phyloP scores from a whole-genome alignment of 768 basidiomycete genomes.

The Psilocybe sp. region DNA sequence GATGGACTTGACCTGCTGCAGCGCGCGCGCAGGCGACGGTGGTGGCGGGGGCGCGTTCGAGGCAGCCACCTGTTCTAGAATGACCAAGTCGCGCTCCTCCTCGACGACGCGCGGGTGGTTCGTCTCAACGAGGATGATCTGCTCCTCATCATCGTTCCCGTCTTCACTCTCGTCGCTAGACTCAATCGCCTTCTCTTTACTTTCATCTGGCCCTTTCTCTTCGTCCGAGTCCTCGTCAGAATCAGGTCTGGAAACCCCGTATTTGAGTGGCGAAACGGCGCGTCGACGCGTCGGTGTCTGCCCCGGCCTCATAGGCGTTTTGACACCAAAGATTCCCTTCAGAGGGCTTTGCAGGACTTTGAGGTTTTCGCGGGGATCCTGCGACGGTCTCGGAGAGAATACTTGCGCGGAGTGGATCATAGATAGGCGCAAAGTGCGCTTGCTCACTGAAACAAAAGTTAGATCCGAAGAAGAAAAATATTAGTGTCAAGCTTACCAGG shows the following conservation, averaged over 20 bases:
- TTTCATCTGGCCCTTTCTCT: conserved; percentile 36
- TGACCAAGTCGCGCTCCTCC: conserved; percentile 68
- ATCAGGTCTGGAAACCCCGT: conserved; percentile 5
- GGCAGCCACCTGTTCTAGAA: conserved; percentile 62
- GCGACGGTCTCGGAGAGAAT: conserved; percentile 62
- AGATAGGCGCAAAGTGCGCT: conserved; percentile 60
- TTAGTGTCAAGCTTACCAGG: conserved; percentile 27
- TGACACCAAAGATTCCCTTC: conserved; percentile 27
- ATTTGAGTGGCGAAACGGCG: conserved; percentile 22
- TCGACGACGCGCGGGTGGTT: conserved; percentile 66
- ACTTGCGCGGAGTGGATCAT: conserved; percentile 78
- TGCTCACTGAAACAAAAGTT: conserved; percentile 16
- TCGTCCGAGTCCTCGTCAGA: conserved; percentile 25
- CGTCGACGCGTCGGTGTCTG: conserved; percentile 23
- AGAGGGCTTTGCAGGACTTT: conserved; percentile 60
- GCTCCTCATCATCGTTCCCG: conserved; percentile 36
- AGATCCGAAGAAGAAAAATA: background rate
- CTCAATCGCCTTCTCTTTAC: conserved; percentile 34
- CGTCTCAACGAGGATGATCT: conserved; percentile 62
- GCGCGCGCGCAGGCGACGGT: conserved; percentile 11
- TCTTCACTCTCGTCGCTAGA: conserved; percentile 33
- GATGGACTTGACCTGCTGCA: background rate
- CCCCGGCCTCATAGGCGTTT: background rate
- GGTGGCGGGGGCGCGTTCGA: conserved; percentile 10
- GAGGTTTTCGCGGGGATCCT: conserved; percentile 61